phyloP scores from a whole-genome alignment of 306 rosid species.

The Ormosia semicastrata region DNA sequence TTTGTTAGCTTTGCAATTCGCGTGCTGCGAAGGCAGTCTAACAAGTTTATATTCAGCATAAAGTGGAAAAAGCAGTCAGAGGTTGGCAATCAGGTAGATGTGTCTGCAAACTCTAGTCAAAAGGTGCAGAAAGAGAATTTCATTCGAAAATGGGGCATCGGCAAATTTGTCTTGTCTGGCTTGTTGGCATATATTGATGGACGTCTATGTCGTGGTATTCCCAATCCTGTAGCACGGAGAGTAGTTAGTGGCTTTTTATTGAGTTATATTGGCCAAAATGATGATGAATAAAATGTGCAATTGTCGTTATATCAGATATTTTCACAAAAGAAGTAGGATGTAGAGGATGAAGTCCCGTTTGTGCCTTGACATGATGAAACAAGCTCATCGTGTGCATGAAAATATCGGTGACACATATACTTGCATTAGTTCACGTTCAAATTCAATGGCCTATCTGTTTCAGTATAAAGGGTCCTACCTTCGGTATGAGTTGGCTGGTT shows the following conservation, averaged over 20 bases:
- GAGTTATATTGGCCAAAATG: conserved; percentile 64
- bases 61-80: conserved; percentile 45
- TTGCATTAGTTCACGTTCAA: not conserved
- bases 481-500: not conserved
- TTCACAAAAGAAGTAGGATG: not conserved
- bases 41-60: conserved; percentile 44
- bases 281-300: conserved; percentile 32
- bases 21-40: conserved; percentile 64
- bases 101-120: conserved; percentile 23
- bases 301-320: not conserved
- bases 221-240: conserved; percentile 79
- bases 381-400: not conserved
- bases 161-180: conserved; percentile 77
- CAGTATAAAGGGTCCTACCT: not conserved
- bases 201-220: conserved; percentile 81
- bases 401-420: not conserved
- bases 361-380: not conserved
- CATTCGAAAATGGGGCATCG: conserved; percentile 64
- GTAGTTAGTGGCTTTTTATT: conserved; percentile 86
- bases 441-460: not conserved
- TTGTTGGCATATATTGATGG: conserved; percentile 90
- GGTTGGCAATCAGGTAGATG: conserved; percentile 28
- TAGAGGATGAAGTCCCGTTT: not conserved
- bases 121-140: conserved; percentile 37
- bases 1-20: conserved; percentile 93